Evolutionary conservation across 108 stramenopile species (phyloP).

Genomic region (Fragilaria crotonensis): DNA sequence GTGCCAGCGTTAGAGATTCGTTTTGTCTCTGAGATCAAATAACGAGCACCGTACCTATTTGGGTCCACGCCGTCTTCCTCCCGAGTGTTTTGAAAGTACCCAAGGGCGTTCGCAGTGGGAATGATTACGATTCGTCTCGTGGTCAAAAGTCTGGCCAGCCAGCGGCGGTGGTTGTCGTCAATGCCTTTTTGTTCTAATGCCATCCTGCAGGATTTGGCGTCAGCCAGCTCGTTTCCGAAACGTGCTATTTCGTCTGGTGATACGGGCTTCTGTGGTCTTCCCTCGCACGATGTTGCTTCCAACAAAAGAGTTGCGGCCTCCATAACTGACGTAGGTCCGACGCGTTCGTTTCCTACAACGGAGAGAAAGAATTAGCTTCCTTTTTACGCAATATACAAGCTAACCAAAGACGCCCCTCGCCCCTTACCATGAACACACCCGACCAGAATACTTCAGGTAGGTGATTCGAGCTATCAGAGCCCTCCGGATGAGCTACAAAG

Average conservation of each 20-base stretch:
- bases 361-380: not conserved
- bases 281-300: constrained; percentile 68
- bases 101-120: constrained; percentile 79
- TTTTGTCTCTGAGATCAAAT: too few relatives aligned
- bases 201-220: constrained; percentile 40
- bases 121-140: constrained; percentile 79
- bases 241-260: not conserved
- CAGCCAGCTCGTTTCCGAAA: constrained; percentile 4
- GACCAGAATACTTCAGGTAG: constrained; percentile 91
- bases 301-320: constrained; percentile 40
- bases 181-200: constrained; percentile 40
- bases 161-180: constrained; percentile 43
- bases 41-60: constrained; percentile 15
- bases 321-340: constrained; percentile 74
- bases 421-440: constrained; percentile 75
- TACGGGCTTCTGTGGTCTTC: constrained; percentile 22
- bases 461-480: constrained; percentile 35
- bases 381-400: too few relatives aligned
- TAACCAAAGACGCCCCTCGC: not conserved
- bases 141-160: constrained; percentile 77
- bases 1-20: too few relatives aligned
- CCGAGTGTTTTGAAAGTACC: constrained; percentile 45
- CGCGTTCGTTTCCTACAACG: constrained; percentile 70
- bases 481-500: constrained; percentile 60
- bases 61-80: constrained; percentile 37